phyloP scores from a whole-genome alignment of 2,329 filamentous ascomycete genomes.

The Hymenoscyphus linearis region DNA sequence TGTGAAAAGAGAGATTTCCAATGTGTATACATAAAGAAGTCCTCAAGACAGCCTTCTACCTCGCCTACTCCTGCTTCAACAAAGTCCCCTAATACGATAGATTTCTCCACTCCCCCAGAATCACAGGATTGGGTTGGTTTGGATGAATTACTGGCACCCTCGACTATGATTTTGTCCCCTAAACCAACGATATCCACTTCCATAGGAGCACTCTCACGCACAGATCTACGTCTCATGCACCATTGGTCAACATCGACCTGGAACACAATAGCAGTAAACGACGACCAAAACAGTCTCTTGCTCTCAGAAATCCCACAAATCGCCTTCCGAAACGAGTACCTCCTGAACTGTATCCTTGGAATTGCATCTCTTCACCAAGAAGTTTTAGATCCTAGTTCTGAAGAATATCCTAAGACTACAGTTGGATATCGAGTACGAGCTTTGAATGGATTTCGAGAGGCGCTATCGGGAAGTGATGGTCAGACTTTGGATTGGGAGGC shows the following conservation, averaged over 20 bases:
- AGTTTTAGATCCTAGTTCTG: constrained; percentile 13
- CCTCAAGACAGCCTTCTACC: neutral
- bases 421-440: constrained; percentile 24
- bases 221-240: constrained; percentile 27
- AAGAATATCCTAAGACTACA: constrained; percentile 16
- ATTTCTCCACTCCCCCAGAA: neutral
- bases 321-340: constrained; percentile 27
- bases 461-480: constrained; percentile 14
- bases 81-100: neutral
- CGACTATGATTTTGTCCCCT: constrained; percentile 10
- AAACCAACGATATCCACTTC: constrained; percentile 15
- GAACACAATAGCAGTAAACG: constrained; percentile 15
- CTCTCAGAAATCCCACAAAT: constrained; percentile 24
- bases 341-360: constrained; percentile 27
- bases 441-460: constrained; percentile 22
- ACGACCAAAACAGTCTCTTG: constrained; percentile 14
- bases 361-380: constrained; percentile 28
- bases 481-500: constrained; percentile 24
- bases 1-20: constrained; percentile 25
- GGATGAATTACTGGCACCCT: constrained; percentile 3
- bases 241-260: constrained; percentile 27
- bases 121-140: neutral
- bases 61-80: neutral
- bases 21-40: constrained; percentile 21
- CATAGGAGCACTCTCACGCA: constrained; percentile 16